Evolutionary conservation across 257 asterid species (phyloP), one percentile per base, ranked within the genome.

Genomic region (Ophiorrhiza pumila): DNA sequence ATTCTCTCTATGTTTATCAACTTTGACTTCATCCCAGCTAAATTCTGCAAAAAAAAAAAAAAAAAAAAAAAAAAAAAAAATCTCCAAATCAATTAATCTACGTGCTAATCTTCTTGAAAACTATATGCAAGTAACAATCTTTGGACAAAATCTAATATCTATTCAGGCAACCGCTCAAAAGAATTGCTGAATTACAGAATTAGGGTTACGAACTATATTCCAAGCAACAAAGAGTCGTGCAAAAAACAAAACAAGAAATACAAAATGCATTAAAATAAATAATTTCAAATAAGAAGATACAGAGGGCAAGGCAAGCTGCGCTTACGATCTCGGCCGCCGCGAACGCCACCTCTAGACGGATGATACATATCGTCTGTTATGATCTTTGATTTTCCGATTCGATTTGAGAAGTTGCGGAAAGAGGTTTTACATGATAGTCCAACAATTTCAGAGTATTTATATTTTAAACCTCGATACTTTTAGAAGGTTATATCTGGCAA

Each of bases 281-380:
- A n/a, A n/a, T n/a, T n/a, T n/a, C n/a, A 22, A 3, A 74, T 76
- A 69, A 46, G 34, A 34, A 60, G 3, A 27, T 25, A 34, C 31
- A 46, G 2, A 7, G 56, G 68, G 57, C 59, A 49, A 22, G 49
- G 14, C 62, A 71, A 72, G n/a, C n/a, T n/a, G 47, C 65, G 53
- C 97, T 90, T 86, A 94, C 99, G 99, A 87, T 94, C 99, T 37
- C 95, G 98, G 73, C 99, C 99, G 62, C 99, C 98, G 47, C 99
- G 99, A 75, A 91, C 99, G 65, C 99, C 99, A 34, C 98, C 98
- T 87, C 99, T 87, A 4, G 97, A 69, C 7, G 99, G 99, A 80
- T 91, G 97, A 81, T 94, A 94, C 99, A 94, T 94, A 1, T 37
- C 29, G 4, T 27, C 31, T 22, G n/a, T 67, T 17, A 34, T 37